Base-by-base conservation (phyloP, 2,329 filamentous ascomycete genomes). In the Thielaviopsis euricoi region DNA sequence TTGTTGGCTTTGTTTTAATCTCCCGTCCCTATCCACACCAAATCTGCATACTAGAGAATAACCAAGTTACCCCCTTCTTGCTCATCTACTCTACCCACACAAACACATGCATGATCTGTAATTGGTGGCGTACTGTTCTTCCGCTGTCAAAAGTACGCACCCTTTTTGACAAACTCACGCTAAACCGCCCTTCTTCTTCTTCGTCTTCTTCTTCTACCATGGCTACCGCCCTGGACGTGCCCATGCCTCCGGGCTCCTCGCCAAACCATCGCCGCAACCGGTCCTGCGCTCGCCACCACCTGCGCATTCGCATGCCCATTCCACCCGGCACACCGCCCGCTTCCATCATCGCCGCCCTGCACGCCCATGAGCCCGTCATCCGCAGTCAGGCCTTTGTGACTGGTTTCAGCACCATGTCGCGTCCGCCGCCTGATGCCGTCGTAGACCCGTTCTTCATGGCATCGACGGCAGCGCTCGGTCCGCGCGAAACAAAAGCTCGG, bases 231-330 rank as follows among this genome's bases (percentile, higher is more conserved):
- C 17, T 43, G 23, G 58, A 55, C 49, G 40, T 61, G 58, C 60
- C 64, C 66, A n/a, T 49, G 49, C 53, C 49, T 22, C 56, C 48
- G 17, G 51, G 56, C 29, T 58, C 50, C 62, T 60, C 59, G 61
- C 62, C 17, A 65, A 71, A 59, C 61, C 49, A 50, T n/a, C 53
- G 49, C 50, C 29, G 49, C 49, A 17, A 37, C 22, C 53, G 49
- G 22, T 26, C 26, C 49, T 19, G 52, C 22, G 52, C 51, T 17
- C 55, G 49, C 29, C 49, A 59, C 49, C 54, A 65, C 23, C 65
- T 75, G 61, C 67, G 66, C 57, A 69, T 74, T 43, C 66, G 70
- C 54, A 66, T 72, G 55, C 71, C 74, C 13, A 66, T 76, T n/a
- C 74, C 74, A 19, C 63, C 68, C 33, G 64, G 63, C 48, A 64